Evolutionary conservation across 352 stramenopile genomes (phyloP), one percentile per base, ranked within the genome.

Genomic region (Phytophthora chlamydospora): DNA sequence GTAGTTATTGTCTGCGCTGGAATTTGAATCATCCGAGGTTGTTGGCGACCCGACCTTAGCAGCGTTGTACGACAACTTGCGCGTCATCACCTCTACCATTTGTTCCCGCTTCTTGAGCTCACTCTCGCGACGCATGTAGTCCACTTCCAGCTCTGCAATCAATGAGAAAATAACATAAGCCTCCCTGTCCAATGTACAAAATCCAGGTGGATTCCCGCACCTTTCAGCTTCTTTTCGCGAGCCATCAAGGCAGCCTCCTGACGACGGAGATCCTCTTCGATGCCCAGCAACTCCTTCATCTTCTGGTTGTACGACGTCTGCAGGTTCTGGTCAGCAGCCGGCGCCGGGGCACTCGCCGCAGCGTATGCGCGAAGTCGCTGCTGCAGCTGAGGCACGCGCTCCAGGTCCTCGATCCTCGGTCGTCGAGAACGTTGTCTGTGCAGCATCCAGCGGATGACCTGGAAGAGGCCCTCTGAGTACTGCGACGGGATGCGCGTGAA

Each of bases 381-480:
- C 59, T 88, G 78, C 29, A 95, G 62, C 57, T 92, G 81, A 36
- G 87, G 87, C 11, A 95, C 83, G 32, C 83, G 82, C 67, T 95
- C 87, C 47, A 95, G 62, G 35, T 95, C 87, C 68, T 95, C 87
- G 34, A 95, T 90, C 42, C 87, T 79, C 52, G 87, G 87, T 70
- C 87, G 85, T 58, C 83, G 75, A 41, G 85, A 92, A 14, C 87
- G 83, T 75, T 87, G 87, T 21, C 87, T 76, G 65, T 95, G 87
- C 41, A 97, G 79, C 89, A 97, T 97, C 86, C 88, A 95, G 32
- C 87, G 80, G 50, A 96, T 96, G 27, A 91, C 85, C 66, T 95
- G 85, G 68, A 96, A 94, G 7, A 97, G 78, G 0, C 89, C 87
- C 52, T 97, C 90, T 38, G 86, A 96, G 80, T 98, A 98, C 56